Evolutionary conservation across 257 asterid genomes (phyloP), one percentile per base, ranked within the genome.

Genomic region (Nicotiana sylvestris): DNA sequence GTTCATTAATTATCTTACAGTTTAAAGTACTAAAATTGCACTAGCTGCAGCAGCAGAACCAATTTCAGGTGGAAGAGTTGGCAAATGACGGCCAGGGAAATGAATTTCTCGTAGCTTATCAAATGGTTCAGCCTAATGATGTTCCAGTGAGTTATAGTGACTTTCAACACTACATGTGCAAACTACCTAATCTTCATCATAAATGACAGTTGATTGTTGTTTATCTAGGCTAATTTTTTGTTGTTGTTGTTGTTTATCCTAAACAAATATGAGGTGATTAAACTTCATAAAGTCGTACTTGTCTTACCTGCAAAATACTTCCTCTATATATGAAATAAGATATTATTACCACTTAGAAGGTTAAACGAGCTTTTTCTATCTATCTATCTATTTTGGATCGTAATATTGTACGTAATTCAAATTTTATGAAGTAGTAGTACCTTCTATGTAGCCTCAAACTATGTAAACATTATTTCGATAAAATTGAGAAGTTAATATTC

Each of bases 121-220:
- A 82, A n/a, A 84, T 69, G 80, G 21, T 58, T 82, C 65, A 33
- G 66, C 57, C 67, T 35, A 60, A 67, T 84, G 17, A 33, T 56
- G 81, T 80, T 53, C 83, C 27, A 8, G 87, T 85, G 68, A 85
- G 85, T 82, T 21, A 30, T 55, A 33, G 27, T 56, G 53, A 53
- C 58, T 53, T 53, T 53, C 58, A 53, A 53, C 58, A 10, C 57
- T 53, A 4, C 57, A 12, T 53, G 17, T 13, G 74, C 25, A 66
- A 66, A 66, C 49, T 30, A 32, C 49, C 25, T 32, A 66, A 66
- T 9, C 74, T 32, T 66, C 74, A 66, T 66, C 49, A 39, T 21
- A 32, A 66, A 30, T 32, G 43, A 27, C 9, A 15, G 72, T 15
- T 2, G 46, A 0, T 2, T 21, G 4, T 33, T 12, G 25, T 35